Percentiles rank a stretch among this genome's conserved stretches.
Evolutionary conservation across 805 yeast genomes (phyloP).

Genomic region (Lachancea fermentati): DNA sequence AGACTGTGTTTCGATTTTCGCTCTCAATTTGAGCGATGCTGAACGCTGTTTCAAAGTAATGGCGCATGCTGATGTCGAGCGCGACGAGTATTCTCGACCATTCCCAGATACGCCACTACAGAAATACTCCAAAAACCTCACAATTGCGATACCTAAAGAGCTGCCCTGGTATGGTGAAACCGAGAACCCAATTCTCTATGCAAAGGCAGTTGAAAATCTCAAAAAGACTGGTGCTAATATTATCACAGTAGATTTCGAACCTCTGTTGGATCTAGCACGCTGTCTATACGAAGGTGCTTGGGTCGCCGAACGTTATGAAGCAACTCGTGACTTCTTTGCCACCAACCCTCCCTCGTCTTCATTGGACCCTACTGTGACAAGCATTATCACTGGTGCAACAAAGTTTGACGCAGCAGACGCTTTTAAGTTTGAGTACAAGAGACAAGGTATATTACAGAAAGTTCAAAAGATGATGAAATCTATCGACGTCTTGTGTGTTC

Average conservation of each 20-base stretch:
- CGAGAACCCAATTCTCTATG: conserved; percentile 67
- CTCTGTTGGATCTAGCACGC: conserved; percentile 73
- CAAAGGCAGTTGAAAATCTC: conserved; percentile 52
- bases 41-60: conserved; percentile 66
- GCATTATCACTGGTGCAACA: conserved; percentile 74
- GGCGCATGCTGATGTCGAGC: conserved; percentile 60
- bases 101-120: conserved; percentile 62
- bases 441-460: conserved; percentile 71
- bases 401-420: conserved; percentile 75
- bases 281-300: conserved; percentile 97
- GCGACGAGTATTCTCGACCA: conserved; percentile 76
- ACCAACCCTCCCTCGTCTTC: conserved; percentile 63
- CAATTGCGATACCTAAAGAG: conserved; percentile 69
- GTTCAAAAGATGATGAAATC: conserved; percentile 49
- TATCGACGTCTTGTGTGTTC: conserved; percentile 77
- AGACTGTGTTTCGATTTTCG: conserved; percentile 86
- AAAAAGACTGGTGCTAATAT: conserved; percentile 52
- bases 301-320: conserved; percentile 94
- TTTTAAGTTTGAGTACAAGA: conserved; percentile 79
- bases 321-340: conserved; percentile 65
- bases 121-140: conserved; percentile 53
- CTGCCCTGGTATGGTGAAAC: conserved; percentile 77
- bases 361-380: conserved; percentile 77
- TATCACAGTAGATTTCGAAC: conserved; percentile 62
- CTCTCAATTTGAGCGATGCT: conserved; percentile 76